Evolutionary conservation across 108 stramenopile species (phyloP), one percentile per base, ranked within the genome.

Genomic region (Cyclotella choctawhatcheeana): DNA sequence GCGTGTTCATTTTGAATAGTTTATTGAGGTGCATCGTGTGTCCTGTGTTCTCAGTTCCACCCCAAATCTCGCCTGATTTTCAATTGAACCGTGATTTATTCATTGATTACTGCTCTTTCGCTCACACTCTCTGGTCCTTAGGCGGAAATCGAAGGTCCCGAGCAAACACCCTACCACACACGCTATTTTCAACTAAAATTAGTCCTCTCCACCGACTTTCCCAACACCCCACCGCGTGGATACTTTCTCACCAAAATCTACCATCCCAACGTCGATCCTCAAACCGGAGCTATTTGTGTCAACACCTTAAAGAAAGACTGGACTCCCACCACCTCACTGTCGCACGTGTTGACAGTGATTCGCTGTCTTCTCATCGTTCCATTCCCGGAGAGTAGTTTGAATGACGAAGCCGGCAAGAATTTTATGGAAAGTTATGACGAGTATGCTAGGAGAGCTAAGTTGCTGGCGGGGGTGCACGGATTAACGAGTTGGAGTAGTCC

Each of bases 361-460:
- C 95, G 99, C 50, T 99, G 99, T 66, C 81, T 99, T 25, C 75
- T 99, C 32, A 99, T 99, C 68, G 94, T 99, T 14, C 99, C 99
- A 12, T 99, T 99, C 69, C 99, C 99, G 0, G 99, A 99, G 80
- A 93, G 91, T 37, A 92, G 93, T 62, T 82, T 99, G 64, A 99
- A 99, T 72, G 98, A 99, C 58, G 99, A 99, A 66, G 99, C 99
- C n/a, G 98, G 99, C 4, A 97, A 96, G 75, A 82, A 97, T 26
- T 99, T 99, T 79, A 98, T 99, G 98, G 97, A 98, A 44, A 91
- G 89, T 69, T 99, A 99, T 73, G 95, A 97, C 29, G 98, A 99
- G 73, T 99, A 97, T 81, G 89, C 93, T 5, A 86, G 89, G 66
- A 85, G 97, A 22, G 98, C 98, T 4, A 84, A 69, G 60, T 81